phyloP scores from a whole-genome alignment of 768 basidiomycete species.

The Cyclocybe cylindracea region DNA sequence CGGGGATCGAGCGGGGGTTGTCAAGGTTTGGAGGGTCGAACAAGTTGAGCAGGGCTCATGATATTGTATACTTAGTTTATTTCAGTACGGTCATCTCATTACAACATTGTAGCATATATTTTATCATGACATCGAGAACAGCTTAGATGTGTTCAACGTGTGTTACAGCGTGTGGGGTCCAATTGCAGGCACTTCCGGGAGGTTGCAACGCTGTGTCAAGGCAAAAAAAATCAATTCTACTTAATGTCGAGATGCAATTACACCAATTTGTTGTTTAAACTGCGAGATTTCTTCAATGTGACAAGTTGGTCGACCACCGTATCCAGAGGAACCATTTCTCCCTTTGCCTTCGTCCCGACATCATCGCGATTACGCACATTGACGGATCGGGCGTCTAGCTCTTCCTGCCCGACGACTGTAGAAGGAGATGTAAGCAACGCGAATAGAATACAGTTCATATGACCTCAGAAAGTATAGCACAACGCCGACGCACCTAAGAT shows the following conservation, averaged over 20 bases:
- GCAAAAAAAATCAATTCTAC: no score
- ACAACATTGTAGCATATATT: background rate
- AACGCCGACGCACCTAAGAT: conserved; percentile 71
- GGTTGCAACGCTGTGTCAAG: no score
- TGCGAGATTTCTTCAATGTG: conserved; percentile 59
- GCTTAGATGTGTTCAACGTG: no score
- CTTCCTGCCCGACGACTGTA: conserved; percentile 92
- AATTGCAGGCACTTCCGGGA: no score
- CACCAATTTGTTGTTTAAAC: conserved; percentile 42
- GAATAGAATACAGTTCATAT: conserved; percentile 1
- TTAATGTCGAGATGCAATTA: background rate
- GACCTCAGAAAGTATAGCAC: background rate
- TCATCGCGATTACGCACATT: conserved; percentile 97
- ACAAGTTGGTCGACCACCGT: conserved; percentile 70
- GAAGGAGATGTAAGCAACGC: conserved; percentile 4
- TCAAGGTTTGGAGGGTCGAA: conserved; percentile 90
- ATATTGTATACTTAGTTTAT: background rate
- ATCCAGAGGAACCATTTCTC: conserved; percentile 73
- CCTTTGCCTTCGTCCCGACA: conserved; percentile 79
- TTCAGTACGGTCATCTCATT: background rate
- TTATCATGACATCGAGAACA: no score
- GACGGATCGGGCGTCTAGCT: conserved; percentile 82
- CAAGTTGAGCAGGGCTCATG: conserved; percentile 31
- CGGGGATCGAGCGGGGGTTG: conserved; percentile 84
- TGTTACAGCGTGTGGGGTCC: no score